Base-by-base conservation (phyloP, 257 asterid genomes). In the Primulina huaijiensis region DNA sequence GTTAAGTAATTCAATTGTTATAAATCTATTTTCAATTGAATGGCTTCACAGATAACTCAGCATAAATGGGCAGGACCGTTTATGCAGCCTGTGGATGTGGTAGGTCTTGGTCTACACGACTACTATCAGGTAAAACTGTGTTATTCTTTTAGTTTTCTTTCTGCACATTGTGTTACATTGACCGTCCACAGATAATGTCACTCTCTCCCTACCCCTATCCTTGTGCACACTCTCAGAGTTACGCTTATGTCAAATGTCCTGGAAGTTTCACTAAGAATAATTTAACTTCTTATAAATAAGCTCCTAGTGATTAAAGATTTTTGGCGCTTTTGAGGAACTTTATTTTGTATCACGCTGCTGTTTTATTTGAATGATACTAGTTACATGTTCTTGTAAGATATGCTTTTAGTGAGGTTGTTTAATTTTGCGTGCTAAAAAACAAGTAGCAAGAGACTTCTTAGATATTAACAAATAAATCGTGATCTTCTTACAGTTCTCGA, bases 51-150 rank as follows among this genome's bases (percentile, higher is more conserved):
- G 98, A 81, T 92, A 72, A 90, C 86, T 79, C 90, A 81, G 77
- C 96, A 85, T 77, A 79, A 86, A 75, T 92, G 97, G 98, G 95
- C 97, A 12, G 89, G 76, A 74, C 98, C 98, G 43, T 92, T 92
- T 69, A 76, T 92, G 97, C 84, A 86, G 75, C 97, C 98, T 29
- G 98, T 92, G 78, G 98, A 92, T 65, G 98, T 92, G 74, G 90
- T 81, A 43, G 95, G 95, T 73, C 98, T 92, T 74, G 92, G 88
- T 61, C 82, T 92, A 76, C 85, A 82, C 21, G 98, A 92, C 83
- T 92, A 92, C 80, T 85, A 73, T 78, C 75, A 88, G 83, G 97
- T 90, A 82, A 69, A 79, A 58, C 62, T 65, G 72, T 70, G 8
- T 43, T 3, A 43, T 43, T 43, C 55, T 40, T 4, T 33, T 11